phyloP scores from a whole-genome alignment of 129 eudicot species.

The Escallonia rubra region DNA sequence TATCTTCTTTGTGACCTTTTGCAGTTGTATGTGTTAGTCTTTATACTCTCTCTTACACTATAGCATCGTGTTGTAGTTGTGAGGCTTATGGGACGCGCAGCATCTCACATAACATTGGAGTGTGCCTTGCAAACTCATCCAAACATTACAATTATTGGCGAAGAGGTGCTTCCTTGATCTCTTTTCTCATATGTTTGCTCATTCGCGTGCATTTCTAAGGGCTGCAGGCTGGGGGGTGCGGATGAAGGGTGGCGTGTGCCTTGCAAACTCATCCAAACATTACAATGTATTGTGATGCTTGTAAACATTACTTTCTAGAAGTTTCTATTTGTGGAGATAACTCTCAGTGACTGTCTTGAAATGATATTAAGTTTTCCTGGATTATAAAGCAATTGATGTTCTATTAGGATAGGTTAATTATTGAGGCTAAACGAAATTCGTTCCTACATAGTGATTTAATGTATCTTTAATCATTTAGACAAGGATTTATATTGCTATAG shows the following conservation, averaged over 20 bases:
- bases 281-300: constrained; percentile 21
- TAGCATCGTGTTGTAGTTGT: constrained; percentile 50
- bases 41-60: background rate
- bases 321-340: too few relatives aligned
- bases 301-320: too few relatives aligned
- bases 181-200: background rate
- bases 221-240: too few relatives aligned
- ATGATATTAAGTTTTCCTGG: too few relatives aligned
- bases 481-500: constrained; percentile 36
- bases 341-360: too few relatives aligned
- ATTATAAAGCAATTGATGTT: too few relatives aligned
- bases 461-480: background rate
- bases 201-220: too few relatives aligned
- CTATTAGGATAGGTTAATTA: too few relatives aligned
- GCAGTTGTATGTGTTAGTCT: background rate
- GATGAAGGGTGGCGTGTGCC: constrained; percentile 61
- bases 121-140: constrained; percentile 99
- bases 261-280: constrained; percentile 98
- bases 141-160: constrained; percentile 87
- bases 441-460: too few relatives aligned
- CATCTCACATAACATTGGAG: constrained; percentile 96
- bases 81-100: constrained; percentile 99
- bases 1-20: background rate
- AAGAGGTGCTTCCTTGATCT: constrained; percentile 53
- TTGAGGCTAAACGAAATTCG: too few relatives aligned